Conservation (phyloP, 257 asterid genomes). For the Solanum corneliomulleri region DNA sequence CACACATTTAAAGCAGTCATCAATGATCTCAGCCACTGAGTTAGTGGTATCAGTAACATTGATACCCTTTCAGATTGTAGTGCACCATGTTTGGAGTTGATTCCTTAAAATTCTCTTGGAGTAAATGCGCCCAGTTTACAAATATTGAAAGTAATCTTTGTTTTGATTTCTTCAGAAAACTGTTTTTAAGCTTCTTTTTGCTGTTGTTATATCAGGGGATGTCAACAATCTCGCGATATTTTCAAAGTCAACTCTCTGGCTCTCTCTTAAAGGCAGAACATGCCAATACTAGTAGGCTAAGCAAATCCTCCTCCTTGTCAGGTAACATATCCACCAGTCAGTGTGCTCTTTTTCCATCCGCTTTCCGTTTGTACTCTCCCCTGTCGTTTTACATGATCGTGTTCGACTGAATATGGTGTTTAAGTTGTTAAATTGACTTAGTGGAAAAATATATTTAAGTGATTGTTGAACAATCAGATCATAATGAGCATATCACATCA, state of each 20-base stretch:
- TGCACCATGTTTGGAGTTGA: neutral
- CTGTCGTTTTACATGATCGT: neutral
- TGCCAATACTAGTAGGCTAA: constrained; percentile 20
- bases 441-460: neutral
- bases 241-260: constrained; percentile 27
- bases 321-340: constrained; percentile 28
- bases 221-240: constrained; percentile 58
- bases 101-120: neutral
- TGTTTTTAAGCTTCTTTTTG: neutral
- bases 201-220: constrained; percentile 39
- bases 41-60: neutral
- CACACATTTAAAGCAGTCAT: neutral
- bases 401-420: neutral
- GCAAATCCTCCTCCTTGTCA: constrained; percentile 32
- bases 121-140: neutral
- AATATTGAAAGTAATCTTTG: neutral
- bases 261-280: constrained; percentile 19
- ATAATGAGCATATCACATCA: neutral
- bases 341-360: neutral
- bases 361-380: neutral
- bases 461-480: neutral
- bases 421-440: neutral
- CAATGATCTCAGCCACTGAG: neutral
- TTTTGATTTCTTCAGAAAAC: neutral
- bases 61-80: neutral